phyloP scores from a whole-genome alignment of 2,329 filamentous ascomycete genomes.

The Fusarium sp. region DNA sequence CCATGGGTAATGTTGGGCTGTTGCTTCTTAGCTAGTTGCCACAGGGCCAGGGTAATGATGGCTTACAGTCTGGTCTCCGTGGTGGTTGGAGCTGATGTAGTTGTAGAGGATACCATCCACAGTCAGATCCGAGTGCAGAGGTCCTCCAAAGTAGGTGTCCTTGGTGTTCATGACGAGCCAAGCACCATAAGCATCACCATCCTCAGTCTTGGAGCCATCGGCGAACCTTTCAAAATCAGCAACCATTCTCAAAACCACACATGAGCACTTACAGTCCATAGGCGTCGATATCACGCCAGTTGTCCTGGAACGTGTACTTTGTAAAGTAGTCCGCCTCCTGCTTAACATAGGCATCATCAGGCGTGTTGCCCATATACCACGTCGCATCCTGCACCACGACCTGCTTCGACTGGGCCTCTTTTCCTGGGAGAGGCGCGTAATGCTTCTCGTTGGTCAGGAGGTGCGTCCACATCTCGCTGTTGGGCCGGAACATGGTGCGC shows the following conservation, averaged over 20 bases:
- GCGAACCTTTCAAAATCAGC: slow-evolving; percentile 43
- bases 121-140: slow-evolving; percentile 70
- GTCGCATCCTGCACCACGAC: slow-evolving; percentile 72
- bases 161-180: slow-evolving; percentile 75
- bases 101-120: slow-evolving; percentile 76
- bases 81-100: slow-evolving; percentile 71
- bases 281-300: slow-evolving; percentile 68
- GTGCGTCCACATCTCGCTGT: slow-evolving; percentile 71
- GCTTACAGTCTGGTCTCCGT: slow-evolving; percentile 65
- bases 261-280: slow-evolving; percentile 59
- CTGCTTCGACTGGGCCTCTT: slow-evolving; percentile 50
- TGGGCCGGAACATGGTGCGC: slow-evolving; percentile 70
- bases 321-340: slow-evolving; percentile 72
- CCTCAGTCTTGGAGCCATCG: slow-evolving; percentile 55
- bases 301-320: slow-evolving; percentile 72
- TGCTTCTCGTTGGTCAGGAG: slow-evolving; percentile 67
- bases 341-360: slow-evolving; percentile 65
- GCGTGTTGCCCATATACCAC: slow-evolving; percentile 68
- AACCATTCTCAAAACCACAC: not conserved
- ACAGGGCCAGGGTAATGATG: accelerated
- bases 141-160: slow-evolving; percentile 72
- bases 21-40: slow-evolving; percentile 5
- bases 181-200: slow-evolving; percentile 66
- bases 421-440: slow-evolving; percentile 60
- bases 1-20: slow-evolving; percentile 71